Base-by-base conservation (phyloP, 768 basidiomycete genomes). In the Neoboletus brunneissimus region DNA sequence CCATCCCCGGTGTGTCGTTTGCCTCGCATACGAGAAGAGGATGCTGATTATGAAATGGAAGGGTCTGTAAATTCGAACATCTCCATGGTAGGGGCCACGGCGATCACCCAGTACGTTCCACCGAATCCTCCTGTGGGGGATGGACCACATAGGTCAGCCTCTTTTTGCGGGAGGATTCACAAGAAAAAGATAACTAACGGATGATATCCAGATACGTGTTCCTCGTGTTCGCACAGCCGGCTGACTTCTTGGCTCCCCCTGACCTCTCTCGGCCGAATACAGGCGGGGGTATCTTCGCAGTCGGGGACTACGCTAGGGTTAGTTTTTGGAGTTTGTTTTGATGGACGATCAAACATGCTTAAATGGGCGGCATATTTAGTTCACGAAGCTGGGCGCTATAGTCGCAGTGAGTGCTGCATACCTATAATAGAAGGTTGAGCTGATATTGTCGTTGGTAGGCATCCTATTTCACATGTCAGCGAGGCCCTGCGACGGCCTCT, bases 391-490 rank as follows among this genome's bases (percentile, higher is more conserved):
- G 9, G 87, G 87, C 27, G 62, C 73, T 27, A 71, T 88, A 48
- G 73, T 89, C 43, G 88, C 85, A 27, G 89, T 85, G 58, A 55
- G 77, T 67, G 71, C 64, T 25, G 31, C 31, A 18, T 31, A 48
- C 23, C 46, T 32, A 18, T 41, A 13, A 1, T 16, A 4, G 20
- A 27, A 25, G 43, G 29, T 29, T 16, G 22, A 46, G n/a, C 61
- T 60, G 38, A 67, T 15, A 5, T n/a, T 4, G 16, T 55, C 38
- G 38, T 29, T 40, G 35, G 11, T 56, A 87, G 86, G 86, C 75
- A 44, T 86, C 77, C 58, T 93, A 91, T 75, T 81, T 90, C 64
- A 81, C 79, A 5, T 91, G 90, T 62, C 82, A 90, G 71, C 81
- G 83, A 63, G 90, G 90, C 25, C 77, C 77, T 5, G 76, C 81